Conservation (phyloP, 495 filamentous ascomycete genomes). For the Aspergillus haitiensis region DNA sequence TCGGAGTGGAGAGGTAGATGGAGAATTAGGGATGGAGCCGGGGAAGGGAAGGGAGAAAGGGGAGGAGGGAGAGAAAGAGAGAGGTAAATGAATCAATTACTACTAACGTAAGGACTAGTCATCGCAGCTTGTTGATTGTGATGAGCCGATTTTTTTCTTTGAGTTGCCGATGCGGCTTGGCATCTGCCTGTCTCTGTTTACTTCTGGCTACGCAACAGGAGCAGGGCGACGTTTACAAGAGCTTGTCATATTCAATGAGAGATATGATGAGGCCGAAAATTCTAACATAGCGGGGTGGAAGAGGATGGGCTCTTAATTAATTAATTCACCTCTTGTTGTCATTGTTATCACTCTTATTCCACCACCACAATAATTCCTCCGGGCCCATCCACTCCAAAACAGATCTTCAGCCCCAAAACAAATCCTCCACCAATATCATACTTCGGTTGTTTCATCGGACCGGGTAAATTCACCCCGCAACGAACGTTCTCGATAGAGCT, state of each 20-base stretch:
- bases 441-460: not conserved
- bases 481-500: not conserved
- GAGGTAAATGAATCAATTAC: slow-evolving; percentile 2
- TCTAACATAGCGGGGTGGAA: no score
- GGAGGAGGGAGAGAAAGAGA: not conserved
- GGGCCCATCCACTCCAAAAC: slow-evolving; percentile 1
- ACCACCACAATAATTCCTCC: slow-evolving; percentile 1
- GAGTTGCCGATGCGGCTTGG: slow-evolving; percentile 15
- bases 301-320: no score
- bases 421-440: slow-evolving; percentile 21
- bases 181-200: not conserved
- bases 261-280: no score
- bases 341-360: no score
- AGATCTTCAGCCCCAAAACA: slow-evolving; percentile 14
- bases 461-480: slow-evolving; percentile 7
- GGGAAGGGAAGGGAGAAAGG: not conserved
- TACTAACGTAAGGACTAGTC: not conserved
- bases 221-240: no score
- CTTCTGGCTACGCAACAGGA: not conserved
- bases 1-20: slow-evolving; percentile 14
- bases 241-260: no score
- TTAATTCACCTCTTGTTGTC: no score
- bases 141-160: slow-evolving; percentile 10
- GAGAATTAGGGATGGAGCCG: not conserved
- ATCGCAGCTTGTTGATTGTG: not conserved